Conservation (phyloP, 176 grass and related monocot genomes). For the Cymbopogon citratus region DNA sequence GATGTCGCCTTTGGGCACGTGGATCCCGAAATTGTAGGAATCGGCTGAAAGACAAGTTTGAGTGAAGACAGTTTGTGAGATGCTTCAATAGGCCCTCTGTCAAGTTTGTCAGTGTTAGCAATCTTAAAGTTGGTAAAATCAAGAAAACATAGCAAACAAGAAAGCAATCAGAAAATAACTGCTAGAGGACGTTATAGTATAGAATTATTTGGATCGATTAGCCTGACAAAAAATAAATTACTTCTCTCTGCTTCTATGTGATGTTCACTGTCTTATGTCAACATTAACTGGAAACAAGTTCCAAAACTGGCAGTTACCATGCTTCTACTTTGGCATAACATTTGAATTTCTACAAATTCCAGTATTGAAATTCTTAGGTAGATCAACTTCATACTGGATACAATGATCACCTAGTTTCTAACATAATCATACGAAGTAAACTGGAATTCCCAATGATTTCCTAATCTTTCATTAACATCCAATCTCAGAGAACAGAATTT, state of each 20-base stretch:
- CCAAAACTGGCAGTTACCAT: neutral
- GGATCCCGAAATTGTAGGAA: conserved; percentile 94
- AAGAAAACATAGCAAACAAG: neutral
- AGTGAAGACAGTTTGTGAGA: conserved; percentile 48
- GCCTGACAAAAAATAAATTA: neutral
- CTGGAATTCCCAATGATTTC: neutral
- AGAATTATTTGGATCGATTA: neutral
- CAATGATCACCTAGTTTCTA: neutral
- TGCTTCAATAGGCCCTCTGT: conserved; percentile 25
- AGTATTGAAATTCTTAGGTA: neutral
- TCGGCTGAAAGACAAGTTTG: conserved; percentile 67
- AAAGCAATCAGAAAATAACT: neutral
- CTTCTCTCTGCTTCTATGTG: neutral
- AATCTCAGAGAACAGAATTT: neutral
- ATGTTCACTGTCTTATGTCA: neutral
- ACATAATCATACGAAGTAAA: neutral
- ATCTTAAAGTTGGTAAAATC: neutral
- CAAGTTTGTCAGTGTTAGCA: conserved; percentile 33
- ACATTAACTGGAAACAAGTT: neutral
- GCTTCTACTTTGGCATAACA: neutral
- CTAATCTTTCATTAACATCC: neutral
- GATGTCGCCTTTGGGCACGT: conserved; percentile 69
- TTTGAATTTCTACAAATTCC: neutral
- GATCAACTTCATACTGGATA: neutral
- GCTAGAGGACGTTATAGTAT: neutral